Evolutionary conservation across 768 basidiomycete genomes (phyloP), one percentile per base, ranked within the genome.

Genomic region (Pleurotus cornucopiae): DNA sequence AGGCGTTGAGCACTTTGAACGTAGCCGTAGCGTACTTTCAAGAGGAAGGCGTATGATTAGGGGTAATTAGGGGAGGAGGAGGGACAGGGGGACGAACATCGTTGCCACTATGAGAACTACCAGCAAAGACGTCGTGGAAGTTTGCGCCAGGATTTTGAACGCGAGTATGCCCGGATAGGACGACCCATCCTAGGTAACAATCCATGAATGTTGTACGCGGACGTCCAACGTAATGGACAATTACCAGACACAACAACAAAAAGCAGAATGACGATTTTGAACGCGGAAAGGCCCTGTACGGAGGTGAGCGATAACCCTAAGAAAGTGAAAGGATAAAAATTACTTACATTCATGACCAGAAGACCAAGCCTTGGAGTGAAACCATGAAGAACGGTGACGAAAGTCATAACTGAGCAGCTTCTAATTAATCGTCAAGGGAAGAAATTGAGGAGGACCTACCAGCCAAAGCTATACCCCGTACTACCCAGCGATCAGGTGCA

Each of bases 391-490:
- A 80, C 23, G 0, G 79, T 79, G 0, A 77, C 77, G 49, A 80
- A 81, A 49, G 71, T 53, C 5, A 82, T 82, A 1, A 79, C 83
- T 84, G 53, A 5, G 46, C 2, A 49, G 21, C n/a, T 18, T 46
- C 5, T 34, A 9, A 18, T 4, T 7, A 9, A 18, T 12, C 1
- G 21, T 58, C 20, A 40, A 46, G 37, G 38, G 34, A 5, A 43
- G 11, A 18, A 34, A 13, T 38, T 49, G 38, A 20, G 13, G 38
- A 12, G 55, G 40, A 59, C 69, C 12, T 38, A 78, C 83, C 80
- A 65, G 73, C 83, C 1, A 86, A 66, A 3, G 81, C 84, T 53
- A 86, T 83, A 0, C 82, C 82, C 52, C 84, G 78, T 14, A 77
- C 77, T 2, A 70, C 70, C 84, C 84, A 85, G 1, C 68, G 66